Evolutionary conservation across 148 eudicot species (phyloP), one percentile per base, ranked within the genome.

Genomic region (Salicornia ramosissima): DNA sequence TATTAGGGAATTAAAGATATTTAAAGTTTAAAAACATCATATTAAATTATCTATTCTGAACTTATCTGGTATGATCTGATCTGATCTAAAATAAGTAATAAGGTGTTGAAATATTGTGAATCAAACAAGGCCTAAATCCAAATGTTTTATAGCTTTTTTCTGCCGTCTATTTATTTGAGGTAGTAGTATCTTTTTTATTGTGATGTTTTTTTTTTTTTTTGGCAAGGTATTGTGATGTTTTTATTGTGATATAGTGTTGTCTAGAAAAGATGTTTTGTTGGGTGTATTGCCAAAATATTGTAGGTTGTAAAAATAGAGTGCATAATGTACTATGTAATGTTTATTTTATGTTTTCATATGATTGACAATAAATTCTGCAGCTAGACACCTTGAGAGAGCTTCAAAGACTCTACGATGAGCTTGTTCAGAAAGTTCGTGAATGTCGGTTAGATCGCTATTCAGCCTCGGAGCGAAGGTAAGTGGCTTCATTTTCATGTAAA

Each of bases 401-500:
- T 49, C 99, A 91, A 68, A 84, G 97, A 77, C 91, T 94, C 34
- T 94, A 83, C 71, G 87, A 94, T 76, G 91, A 91, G 79, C 97
- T 91, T 59, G 90, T 91, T 75, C 83, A 83, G 72, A 87, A 89
- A 65, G 89, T 86, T 55, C 80, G 74, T 63, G 82, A 85, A 73
- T 94, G 99, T 73, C 73, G 78, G 42, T 82, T 94, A 76, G 99
- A 94, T 77, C 89, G 93, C 19, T 91, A 91, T 82, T 80, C 88
- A 50, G 65, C 87, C 55, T 80, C 87, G 40, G 91, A 87, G 77
- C 91, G 85, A 69, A 90, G 98, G 98, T 84, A 87, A 77, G 51
- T 33, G 43, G 21, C 63, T 66, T 55, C 25, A 46, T 47, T 43
- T 68, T 51, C 29, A 36, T 54, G 68, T 29, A 25, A 16, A 60